A percentile compares a stretch with the other conserved stretches of the same genome.
Evolutionary conservation across 306 rosid genomes (phyloP).

Genomic region (Begonia fuchsioides): DNA sequence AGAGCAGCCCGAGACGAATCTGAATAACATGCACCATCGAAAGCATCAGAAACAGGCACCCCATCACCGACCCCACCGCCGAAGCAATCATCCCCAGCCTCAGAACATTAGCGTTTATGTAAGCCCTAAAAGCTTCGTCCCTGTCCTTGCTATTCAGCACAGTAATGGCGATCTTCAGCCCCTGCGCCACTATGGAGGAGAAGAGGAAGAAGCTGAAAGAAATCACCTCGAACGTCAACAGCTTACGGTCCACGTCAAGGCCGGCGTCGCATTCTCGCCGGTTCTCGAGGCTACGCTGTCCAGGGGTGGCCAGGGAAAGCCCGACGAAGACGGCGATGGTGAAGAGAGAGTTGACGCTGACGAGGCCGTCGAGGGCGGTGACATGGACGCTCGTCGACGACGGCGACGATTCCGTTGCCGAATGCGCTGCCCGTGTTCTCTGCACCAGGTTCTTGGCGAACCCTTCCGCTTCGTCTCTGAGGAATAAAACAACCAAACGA

Average conservation of each 20-base stretch:
- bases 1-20: too few relatives aligned
- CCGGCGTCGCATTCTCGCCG: constrained; percentile 49
- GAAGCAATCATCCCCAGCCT: too few relatives aligned
- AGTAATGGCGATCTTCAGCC: constrained; percentile 71
- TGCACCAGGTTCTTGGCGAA: too few relatives aligned
- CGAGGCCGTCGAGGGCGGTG: too few relatives aligned
- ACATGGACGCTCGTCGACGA: constrained; percentile 88
- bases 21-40: constrained; percentile 79
- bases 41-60: constrained; percentile 59
- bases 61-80: constrained; percentile 86
- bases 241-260: constrained; percentile 49
- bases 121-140: constrained; percentile 64
- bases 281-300: constrained; percentile 52
- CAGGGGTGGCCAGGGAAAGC: constrained; percentile 54
- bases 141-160: constrained; percentile 61
- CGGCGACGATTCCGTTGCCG: constrained; percentile 54
- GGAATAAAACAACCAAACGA: too few relatives aligned
- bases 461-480: too few relatives aligned
- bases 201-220: constrained; percentile 88
- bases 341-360: too few relatives aligned
- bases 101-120: constrained; percentile 44
- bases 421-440: not conserved
- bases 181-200: constrained; percentile 74
- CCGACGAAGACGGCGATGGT: too few relatives aligned
- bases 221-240: constrained; percentile 66